A percentile compares a stretch with the other conserved stretches of the same genome.
These are phyloP conservation scores for Acacia confusa DNA, from an alignment of 306 rosid species.

Conservation along the genomic window DNA sequence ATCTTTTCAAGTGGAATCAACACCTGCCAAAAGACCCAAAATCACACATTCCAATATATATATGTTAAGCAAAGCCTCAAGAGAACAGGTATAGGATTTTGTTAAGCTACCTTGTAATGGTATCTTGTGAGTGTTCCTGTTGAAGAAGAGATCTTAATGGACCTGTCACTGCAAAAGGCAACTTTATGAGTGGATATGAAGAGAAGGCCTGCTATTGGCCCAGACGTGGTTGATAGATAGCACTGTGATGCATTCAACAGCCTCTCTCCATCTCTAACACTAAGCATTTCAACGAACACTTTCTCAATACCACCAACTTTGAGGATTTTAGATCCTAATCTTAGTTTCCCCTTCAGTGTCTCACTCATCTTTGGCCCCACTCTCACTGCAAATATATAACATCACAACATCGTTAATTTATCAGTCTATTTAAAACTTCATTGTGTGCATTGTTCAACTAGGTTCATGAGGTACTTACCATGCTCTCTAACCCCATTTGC, in stretches of 20 bases:
- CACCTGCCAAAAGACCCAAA: slow-evolving; percentile 27
- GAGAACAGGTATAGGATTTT: neutral
- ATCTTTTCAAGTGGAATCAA: neutral
- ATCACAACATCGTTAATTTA: neutral
- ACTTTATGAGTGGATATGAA: slow-evolving; percentile 29
- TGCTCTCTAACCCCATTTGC: neutral
- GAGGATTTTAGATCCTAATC: slow-evolving; percentile 27
- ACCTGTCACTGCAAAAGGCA: slow-evolving; percentile 58
- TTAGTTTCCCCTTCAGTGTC: neutral
- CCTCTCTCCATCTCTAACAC: slow-evolving; percentile 33
- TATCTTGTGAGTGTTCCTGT: slow-evolving; percentile 38
- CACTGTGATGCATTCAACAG: slow-evolving; percentile 34
- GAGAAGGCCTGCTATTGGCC: slow-evolving; percentile 67
- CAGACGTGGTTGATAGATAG: slow-evolving; percentile 42
- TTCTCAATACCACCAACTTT: slow-evolving; percentile 51
- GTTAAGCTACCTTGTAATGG: slow-evolving; percentile 43
- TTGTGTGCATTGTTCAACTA: neutral
- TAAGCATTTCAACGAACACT: slow-evolving; percentile 45
- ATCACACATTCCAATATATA: neutral
- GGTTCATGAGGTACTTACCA: neutral
- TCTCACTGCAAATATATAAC: neutral
- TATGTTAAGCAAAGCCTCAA: neutral
- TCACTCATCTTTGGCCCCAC: neutral
- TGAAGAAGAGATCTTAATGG: slow-evolving; percentile 43
- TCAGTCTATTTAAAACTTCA: neutral